Conservation (phyloP, 2,329 filamentous ascomycete genomes). For the Colletotrichum viniferum region DNA sequence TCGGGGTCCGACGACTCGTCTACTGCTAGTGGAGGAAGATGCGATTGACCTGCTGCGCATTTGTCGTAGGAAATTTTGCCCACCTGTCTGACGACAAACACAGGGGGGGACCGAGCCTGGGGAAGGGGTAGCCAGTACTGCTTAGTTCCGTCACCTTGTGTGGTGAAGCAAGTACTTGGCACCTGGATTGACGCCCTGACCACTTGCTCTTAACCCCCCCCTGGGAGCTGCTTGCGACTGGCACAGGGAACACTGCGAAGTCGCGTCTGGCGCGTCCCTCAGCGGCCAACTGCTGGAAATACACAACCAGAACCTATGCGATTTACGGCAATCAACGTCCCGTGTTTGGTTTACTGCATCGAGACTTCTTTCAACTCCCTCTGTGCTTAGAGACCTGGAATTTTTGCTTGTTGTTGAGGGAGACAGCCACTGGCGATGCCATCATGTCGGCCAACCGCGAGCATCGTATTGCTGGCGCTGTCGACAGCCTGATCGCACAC, state of each 20-base stretch:
- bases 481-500: conserved; percentile 78
- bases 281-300: neutral
- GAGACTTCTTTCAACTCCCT: neutral
- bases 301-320: neutral
- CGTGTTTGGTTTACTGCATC: neutral
- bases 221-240: conserved; percentile 1
- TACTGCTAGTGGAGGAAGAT: conserved; percentile 17
- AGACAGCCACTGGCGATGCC: conserved; percentile 9
- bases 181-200: neutral
- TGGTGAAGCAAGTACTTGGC: neutral
- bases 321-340: neutral
- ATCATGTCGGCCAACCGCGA: conserved; percentile 34
- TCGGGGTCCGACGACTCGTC: conserved; percentile 20
- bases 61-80: conserved; percentile 38
- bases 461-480: conserved; percentile 77
- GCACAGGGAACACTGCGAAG: conserved; percentile 9
- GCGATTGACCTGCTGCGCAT: conserved; percentile 17
- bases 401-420: neutral
- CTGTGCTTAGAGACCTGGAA: neutral
- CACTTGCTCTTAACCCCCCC: neutral
- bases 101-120: conserved; percentile 23
- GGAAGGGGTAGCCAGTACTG: conserved; percentile 29
- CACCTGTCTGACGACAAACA: conserved; percentile 27
- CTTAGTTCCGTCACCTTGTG: neutral
- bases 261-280: conserved; percentile 21